Evolutionary conservation across 495 filamentous ascomycete species (phyloP), one percentile per base, ranked within the genome.

Genomic region (Aspergillus mulundensis): DNA sequence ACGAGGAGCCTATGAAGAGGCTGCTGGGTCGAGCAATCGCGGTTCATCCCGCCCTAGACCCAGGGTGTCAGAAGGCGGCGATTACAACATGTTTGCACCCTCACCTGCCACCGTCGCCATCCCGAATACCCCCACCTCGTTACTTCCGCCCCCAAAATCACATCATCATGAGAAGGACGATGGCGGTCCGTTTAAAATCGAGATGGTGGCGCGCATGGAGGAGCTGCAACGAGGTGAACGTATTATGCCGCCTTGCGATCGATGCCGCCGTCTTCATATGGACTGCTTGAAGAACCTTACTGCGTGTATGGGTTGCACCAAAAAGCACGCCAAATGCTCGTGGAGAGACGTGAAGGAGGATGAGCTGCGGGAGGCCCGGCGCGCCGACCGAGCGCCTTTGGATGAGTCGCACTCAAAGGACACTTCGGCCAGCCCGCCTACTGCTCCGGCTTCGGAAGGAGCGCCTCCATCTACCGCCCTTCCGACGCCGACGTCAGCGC

Each of bases 261-360:
- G 89, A 21, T 95, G 90, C 61, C 80, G 90, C 19, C 80, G 90
- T 14, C 75, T 93, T 15, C 84, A 87, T 57, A 89, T 89, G 77
- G 83, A 89, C 54, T 95, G 90, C 50, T 70, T 90, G 36, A 94
- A 93, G 70, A 89, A 95, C 55, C 73, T 91, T 32, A 93, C 89
- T 0, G 88, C 90, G 20, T 95, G 90, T 66, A 80, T 87, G 68
- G 89, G 88, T 34, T 95, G 90, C 69, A 94, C 90, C 1, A 89
- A 87, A 68, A 92, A 93, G 69, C 90, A 94, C 64, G 87, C 88
- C 14, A 91, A 88, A 57, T 95, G 90, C 67, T 83, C 80, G 20
- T 95, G 90, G 90, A 85, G 83, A 56, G 83, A 86, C 52, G 80
- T 92, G 45, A 85, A 81, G 36, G 84, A 90, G 44, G 82, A 84